Percentiles rank a stretch among this genome's conserved stretches.
phyloP scores from a whole-genome alignment of 23 red algal genomes.

The Gracilaria caudata region DNA sequence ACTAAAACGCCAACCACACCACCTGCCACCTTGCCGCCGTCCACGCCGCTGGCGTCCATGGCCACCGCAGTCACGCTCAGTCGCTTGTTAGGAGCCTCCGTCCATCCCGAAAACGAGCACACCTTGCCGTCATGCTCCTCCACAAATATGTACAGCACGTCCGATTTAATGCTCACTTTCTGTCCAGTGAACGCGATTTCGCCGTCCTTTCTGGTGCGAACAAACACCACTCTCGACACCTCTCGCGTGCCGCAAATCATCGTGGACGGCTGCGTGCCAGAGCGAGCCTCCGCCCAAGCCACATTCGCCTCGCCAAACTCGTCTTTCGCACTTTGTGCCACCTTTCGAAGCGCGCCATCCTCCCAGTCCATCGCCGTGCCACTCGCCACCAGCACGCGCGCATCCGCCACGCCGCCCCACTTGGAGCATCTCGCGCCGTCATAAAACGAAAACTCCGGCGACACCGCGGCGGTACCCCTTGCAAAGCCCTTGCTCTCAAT shows the following conservation, averaged over 20 bases:
- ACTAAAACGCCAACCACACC: slow-evolving; percentile 7
- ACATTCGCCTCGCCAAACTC: background rate
- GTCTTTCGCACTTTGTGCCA: background rate
- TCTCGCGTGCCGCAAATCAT: background rate
- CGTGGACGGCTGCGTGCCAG: background rate
- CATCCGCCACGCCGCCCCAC: slow-evolving; percentile 10
- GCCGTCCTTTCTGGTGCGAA: background rate
- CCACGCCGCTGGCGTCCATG: background rate
- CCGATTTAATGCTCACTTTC: background rate
- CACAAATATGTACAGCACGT: slow-evolving; percentile 6
- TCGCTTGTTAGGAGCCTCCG: slow-evolving; percentile 17
- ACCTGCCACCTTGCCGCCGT: background rate
- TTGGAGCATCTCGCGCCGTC: slow-evolving; percentile 15
- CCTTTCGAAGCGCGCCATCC: background rate
- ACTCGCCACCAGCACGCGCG: background rate
- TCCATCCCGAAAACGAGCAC: slow-evolving; percentile 15
- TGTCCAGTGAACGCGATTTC: background rate
- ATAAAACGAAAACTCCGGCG: background rate
- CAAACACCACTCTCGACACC: background rate
- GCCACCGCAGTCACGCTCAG: background rate
- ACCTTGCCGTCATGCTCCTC: slow-evolving; percentile 2
- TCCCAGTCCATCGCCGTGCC: background rate
- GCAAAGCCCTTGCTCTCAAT: background rate
- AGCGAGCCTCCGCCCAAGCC: slow-evolving; percentile 12
- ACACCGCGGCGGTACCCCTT: background rate